Base-by-base conservation (phyloP, 306 rosid genomes). In the Begonia peltatifolia region DNA sequence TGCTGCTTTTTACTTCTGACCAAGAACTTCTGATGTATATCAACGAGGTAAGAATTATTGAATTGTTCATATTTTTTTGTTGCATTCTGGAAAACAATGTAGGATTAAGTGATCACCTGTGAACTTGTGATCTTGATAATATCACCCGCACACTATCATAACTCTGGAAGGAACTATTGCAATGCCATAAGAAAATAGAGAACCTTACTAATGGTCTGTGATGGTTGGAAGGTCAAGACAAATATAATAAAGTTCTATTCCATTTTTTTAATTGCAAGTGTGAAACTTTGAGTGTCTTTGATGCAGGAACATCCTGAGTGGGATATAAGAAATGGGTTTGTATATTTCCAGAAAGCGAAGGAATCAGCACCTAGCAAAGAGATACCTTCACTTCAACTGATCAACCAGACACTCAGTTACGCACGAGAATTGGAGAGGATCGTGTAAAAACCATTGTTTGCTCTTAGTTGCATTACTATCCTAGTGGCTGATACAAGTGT, bases 391-490 rank as follows among this genome's bases (percentile, higher is more conserved):
- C 76, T 90, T 66, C 99, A 86, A 64, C 92, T 90, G 52, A 90
- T 90, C 84, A 90, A 90, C 76, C 95, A 90, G 72, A 90, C 99
- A 0, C 99, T 86, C 46, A 90, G 99, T 65, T 90, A 86, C 46
- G 95, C 99, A 14, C 79, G 99, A 74, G 99, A 90, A 77, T 81
- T 90, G 83, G 99, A 90, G 95, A 78, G 99, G 76, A 90, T 90
- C 70, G 96, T 90, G 66, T 86, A 64, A 75, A 54, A 65, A 55
- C 55, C 17, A 49, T 54, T 54, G 46, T 54, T 23, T 52, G 11
- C 22, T 64, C 56, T 50, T 56, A 50, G 30, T 68, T 47, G 13
- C 35, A 14, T 18, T 25, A 47, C 46, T 14, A 58, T 11, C 11
- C 38, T 44, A 15, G 12, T 11, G 44, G 54, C 36, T 47, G 25